Evolutionary conservation across 129 eudicot genomes (phyloP).

Genomic region (Flaveria ramosissima): DNA sequence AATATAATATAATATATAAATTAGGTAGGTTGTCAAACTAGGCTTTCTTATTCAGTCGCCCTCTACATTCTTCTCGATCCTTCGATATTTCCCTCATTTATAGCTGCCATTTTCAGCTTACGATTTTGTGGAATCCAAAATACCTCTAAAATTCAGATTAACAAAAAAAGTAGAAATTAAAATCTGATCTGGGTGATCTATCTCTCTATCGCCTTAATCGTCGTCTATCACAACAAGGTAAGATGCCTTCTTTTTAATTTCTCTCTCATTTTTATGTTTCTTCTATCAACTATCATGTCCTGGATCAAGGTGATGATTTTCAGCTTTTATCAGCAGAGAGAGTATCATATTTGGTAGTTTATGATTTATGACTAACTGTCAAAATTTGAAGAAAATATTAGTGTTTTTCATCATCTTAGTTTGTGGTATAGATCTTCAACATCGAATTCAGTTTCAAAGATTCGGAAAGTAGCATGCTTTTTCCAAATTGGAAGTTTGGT

Average conservation of each 20-base stretch:
- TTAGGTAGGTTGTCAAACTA: slow-evolving; percentile 20
- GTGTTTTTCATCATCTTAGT: no score
- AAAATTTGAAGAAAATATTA: no score
- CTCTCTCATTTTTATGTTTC: not conserved
- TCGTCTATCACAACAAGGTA: slow-evolving; percentile 38
- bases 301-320: no score
- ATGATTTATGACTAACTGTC: no score
- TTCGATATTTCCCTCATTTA: slow-evolving; percentile 5
- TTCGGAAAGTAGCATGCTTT: no score
- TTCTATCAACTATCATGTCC: not conserved
- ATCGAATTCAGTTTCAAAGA: no score
- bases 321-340: no score
- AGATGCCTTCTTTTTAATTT: not conserved
- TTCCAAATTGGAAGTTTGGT: not conserved
- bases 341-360: no score
- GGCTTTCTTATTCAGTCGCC: not conserved
- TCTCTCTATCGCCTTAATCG: slow-evolving; percentile 25
- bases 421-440: no score
- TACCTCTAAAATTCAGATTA: not conserved
- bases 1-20: not conserved
- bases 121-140: slow-evolving; percentile 5
- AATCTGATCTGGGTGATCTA: not conserved
- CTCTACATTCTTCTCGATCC: slow-evolving; percentile 21
- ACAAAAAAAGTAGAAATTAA: not conserved
- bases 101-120: not conserved